These are phyloP conservation scores for Epichloe hybrida DNA, from an alignment of 2,329 filamentous ascomycete genomes.

Conservation along the genomic window DNA sequence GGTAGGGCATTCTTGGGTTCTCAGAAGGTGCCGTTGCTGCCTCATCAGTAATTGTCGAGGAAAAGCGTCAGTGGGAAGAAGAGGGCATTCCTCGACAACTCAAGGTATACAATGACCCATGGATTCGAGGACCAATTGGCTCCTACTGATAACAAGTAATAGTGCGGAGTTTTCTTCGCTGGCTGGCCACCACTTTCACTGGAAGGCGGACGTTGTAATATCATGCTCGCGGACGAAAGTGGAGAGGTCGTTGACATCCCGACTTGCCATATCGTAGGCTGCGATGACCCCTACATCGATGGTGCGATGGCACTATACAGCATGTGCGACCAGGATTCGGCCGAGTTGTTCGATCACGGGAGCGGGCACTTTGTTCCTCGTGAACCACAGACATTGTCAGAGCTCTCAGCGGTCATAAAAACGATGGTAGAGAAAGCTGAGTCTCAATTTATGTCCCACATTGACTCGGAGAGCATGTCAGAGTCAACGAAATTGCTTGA, in stretches of 20 bases:
- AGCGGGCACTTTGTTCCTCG: slow-evolving; percentile 50
- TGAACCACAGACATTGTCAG: slow-evolving; percentile 33
- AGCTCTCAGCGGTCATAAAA: slow-evolving; percentile 19
- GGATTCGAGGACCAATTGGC: no score
- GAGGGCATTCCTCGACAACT: slow-evolving; percentile 20
- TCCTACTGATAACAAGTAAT: slow-evolving; percentile 10
- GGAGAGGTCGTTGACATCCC: slow-evolving; percentile 37
- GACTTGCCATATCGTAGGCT: slow-evolving; percentile 40
- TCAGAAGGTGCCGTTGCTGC: slow-evolving; percentile 46
- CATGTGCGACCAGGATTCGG: slow-evolving; percentile 45
- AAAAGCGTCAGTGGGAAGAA: slow-evolving; percentile 24
- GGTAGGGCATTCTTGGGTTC: slow-evolving; percentile 41
- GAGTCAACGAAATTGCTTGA: background rate
- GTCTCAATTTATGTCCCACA: background rate
- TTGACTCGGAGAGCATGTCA: background rate
- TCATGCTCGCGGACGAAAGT: slow-evolving; percentile 33
- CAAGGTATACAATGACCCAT: slow-evolving; percentile 16
- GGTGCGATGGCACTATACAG: slow-evolving; percentile 49
- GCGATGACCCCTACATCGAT: slow-evolving; percentile 45
- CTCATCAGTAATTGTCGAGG: slow-evolving; percentile 37
- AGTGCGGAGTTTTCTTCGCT: slow-evolving; percentile 35
- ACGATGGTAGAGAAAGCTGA: background rate
- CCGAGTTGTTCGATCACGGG: slow-evolving; percentile 49
- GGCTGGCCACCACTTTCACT: slow-evolving; percentile 40
- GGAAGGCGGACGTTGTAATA: slow-evolving; percentile 23